These are phyloP conservation scores for Eremomyces bilateralis DNA, from an alignment of 495 filamentous ascomycete genomes.

Conservation along the genomic window DNA sequence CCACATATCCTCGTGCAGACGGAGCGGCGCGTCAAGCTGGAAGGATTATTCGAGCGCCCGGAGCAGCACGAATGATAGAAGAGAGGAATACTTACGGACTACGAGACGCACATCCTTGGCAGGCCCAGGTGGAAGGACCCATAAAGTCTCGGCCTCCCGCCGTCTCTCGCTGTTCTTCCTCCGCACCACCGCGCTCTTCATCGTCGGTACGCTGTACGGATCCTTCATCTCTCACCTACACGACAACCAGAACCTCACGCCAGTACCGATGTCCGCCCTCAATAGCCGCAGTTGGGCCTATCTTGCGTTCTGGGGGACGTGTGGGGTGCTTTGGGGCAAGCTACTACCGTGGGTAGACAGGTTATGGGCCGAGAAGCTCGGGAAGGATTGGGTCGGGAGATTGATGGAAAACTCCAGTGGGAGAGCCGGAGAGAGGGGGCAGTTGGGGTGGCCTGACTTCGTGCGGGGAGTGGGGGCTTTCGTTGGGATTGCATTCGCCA, in stretches of 20 bases:
- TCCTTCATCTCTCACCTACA: conserved; percentile 67
- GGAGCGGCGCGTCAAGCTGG: no score
- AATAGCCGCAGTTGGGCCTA: conserved; percentile 42
- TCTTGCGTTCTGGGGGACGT: conserved; percentile 56
- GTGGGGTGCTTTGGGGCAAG: conserved; percentile 54
- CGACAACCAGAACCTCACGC: conserved; percentile 39
- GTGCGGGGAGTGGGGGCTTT: conserved; percentile 82
- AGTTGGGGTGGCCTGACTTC: conserved; percentile 53
- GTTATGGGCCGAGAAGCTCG: conserved; percentile 21
- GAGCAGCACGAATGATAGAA: neutral
- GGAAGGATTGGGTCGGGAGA: conserved; percentile 2
- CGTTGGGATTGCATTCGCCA: conserved; percentile 89
- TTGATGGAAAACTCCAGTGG: conserved; percentile 6
- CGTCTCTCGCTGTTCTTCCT: no score
- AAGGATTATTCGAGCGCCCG: no score
- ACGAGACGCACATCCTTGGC: neutral
- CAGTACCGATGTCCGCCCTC: conserved; percentile 37
- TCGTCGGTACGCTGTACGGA: conserved; percentile 67
- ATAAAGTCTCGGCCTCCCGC: no score
- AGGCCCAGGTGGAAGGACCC: no score
- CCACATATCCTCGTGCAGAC: no score
- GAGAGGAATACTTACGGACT: neutral
- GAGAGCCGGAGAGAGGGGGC: conserved; percentile 2
- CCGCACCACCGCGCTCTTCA: conserved; percentile 56
- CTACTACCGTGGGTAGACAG: conserved; percentile 70